Evolutionary conservation across 192 early-diverging fungal species (phyloP).

Genomic region (Linnemannia elongata): DNA sequence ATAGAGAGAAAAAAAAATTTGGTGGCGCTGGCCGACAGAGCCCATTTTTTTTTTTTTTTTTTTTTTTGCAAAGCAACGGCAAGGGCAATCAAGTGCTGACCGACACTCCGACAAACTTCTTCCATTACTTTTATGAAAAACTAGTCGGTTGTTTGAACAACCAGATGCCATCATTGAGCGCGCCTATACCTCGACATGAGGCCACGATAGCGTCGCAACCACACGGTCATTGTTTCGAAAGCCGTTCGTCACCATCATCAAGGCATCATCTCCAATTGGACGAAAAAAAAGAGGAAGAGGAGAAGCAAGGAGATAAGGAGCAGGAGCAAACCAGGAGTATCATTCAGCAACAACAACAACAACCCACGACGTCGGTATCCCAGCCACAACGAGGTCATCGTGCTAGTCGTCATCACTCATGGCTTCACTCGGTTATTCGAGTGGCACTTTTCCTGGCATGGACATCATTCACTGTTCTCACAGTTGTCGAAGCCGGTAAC

Average conservation of each 20-base stretch:
- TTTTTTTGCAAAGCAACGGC: not conserved
- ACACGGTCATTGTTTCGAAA: not conserved
- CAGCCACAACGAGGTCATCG: not conserved
- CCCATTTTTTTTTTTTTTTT: not conserved
- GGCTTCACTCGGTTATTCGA: not conserved
- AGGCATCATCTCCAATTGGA: not conserved
- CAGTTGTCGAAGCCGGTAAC: not conserved
- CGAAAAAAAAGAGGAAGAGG: not conserved
- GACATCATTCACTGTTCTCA: not conserved
- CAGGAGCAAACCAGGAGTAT: not conserved
- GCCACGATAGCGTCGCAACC: not conserved
- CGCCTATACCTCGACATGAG: not conserved
- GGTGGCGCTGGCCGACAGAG: not conserved
- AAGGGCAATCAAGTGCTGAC: not conserved
- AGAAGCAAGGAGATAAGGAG: not conserved
- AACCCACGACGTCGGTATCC: not conserved
- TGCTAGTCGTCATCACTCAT: not conserved
- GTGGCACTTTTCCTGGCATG: not conserved
- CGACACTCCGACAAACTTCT: not conserved
- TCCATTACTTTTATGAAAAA: not conserved
- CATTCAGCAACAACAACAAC: not conserved
- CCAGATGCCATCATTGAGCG: slow-evolving; percentile 3
- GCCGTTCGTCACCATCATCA: not conserved
- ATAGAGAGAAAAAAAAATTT: not conserved
- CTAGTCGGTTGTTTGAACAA: not conserved